Evolutionary conservation across 768 basidiomycete species (phyloP).

Genomic region (Lactarius tabidus): DNA sequence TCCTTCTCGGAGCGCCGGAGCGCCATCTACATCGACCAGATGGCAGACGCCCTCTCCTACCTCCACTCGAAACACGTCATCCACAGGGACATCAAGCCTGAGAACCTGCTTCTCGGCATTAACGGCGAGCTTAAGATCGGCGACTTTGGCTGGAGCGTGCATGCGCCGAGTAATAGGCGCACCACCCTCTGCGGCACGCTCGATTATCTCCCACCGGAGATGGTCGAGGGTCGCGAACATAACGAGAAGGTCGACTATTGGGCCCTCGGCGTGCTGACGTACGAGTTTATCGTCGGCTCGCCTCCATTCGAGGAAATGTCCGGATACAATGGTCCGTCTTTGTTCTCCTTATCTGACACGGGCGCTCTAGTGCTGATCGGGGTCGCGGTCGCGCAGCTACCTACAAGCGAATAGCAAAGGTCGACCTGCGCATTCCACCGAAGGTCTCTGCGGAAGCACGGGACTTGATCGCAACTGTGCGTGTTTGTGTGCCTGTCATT

Average conservation of each 20-base stretch:
- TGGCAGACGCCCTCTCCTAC: conserved; percentile 93
- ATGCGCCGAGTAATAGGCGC: conserved; percentile 86
- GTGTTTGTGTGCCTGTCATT: conserved; percentile 7
- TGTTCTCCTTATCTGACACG: background rate
- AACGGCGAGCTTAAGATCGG: conserved; percentile 98
- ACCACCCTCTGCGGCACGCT: conserved; percentile 93
- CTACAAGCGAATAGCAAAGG: conserved; percentile 81
- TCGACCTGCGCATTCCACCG: conserved; percentile 59
- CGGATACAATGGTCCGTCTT: conserved; percentile 64
- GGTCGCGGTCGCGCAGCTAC: conserved; percentile 53
- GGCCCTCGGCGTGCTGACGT: conserved; percentile 95
- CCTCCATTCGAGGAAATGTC: conserved; percentile 83
- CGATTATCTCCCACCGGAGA: conserved; percentile 97
- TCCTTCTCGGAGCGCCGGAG: conserved; percentile 86
- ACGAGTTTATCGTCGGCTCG: conserved; percentile 86
- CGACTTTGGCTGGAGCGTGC: conserved; percentile 98
- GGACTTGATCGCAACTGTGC: conserved; percentile 44
- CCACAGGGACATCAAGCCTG: conserved; percentile 98
- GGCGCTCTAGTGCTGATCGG: conserved; percentile 16
- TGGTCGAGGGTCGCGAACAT: conserved; percentile 92
- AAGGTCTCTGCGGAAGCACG: conserved; percentile 42
- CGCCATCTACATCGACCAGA: conserved; percentile 91
- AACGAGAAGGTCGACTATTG: conserved; percentile 91
- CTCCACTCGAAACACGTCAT: conserved; percentile 96
- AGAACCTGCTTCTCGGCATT: conserved; percentile 90